Conservation (phyloP, 345 rosid genomes). For the Rhodamnia argentea region DNA sequence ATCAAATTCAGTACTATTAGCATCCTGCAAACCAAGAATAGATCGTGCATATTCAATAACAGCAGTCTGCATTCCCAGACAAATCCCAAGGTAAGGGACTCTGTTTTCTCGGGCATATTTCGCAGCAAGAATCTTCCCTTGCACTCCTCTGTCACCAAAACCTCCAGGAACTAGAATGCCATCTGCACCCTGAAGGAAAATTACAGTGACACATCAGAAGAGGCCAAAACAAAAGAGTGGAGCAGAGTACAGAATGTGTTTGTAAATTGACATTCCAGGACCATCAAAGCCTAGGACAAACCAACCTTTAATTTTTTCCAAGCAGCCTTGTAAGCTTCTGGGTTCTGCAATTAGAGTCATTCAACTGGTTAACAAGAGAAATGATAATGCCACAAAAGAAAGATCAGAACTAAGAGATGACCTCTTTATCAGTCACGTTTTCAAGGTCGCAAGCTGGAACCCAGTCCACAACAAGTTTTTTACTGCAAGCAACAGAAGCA, state of each 20-base stretch:
- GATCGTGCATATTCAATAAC: constrained; percentile 82
- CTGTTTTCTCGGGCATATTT: constrained; percentile 81
- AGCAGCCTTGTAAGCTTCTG: constrained; percentile 58
- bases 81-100: constrained; percentile 87
- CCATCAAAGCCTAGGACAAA: not conserved
- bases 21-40: constrained; percentile 66
- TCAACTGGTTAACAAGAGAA: constrained; percentile 10
- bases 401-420: constrained; percentile 8
- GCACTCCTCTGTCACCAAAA: constrained; percentile 90
- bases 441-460: constrained; percentile 89
- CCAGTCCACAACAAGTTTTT: constrained; percentile 83
- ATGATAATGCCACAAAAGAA: not conserved
- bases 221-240: not conserved
- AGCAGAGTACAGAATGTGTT: not conserved
- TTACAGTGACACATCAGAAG: not conserved
- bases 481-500: constrained; percentile 64
- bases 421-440: constrained; percentile 45
- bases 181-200: constrained; percentile 64
- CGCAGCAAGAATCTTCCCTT: constrained; percentile 89
- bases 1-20: constrained; percentile 93
- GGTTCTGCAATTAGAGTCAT: constrained; percentile 42
- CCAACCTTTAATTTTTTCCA: constrained; percentile 80
- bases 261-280: not conserved
- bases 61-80: constrained; percentile 97
- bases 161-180: constrained; percentile 98